Base-by-base conservation (phyloP, 2,329 filamentous ascomycete genomes). In the Penicillium sp. region DNA sequence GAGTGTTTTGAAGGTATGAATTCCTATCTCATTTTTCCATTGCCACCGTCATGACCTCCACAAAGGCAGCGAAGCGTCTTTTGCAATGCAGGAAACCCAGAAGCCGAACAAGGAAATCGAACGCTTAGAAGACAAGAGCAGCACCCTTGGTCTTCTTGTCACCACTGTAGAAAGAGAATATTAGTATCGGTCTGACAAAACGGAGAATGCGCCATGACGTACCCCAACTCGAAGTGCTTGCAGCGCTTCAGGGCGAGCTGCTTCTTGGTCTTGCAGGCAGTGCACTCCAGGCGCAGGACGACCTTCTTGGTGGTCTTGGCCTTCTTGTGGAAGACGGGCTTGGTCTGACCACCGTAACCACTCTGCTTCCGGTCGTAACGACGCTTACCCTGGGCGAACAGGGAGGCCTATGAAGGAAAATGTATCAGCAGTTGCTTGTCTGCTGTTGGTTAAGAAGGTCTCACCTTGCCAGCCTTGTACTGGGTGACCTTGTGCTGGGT, bases 121-220 rank as follows among this genome's bases (percentile, higher is more conserved):
- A 71, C 78, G 82, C 80, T 86, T 95, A 98, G 85, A 98, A 98
- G 72, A 98, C 93, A 73, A 98, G 86, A 78, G 93, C 93, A 71
- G 93, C 93, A 87, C 93, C 93, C 90, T 98, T 98, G 71, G 93
- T 98, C 89, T 98, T 98, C 91, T 98, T 98, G 87, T 98, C 93
- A 85, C 93, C 93, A 86, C 93, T 95, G 67, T 69, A 65, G 49
- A 59, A 54, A 58, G 45, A 54, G 61, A 58, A 55, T 43, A 69
- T 81, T 72, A 81, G 76, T 60, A 69, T 63, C 8, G n/a, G 29
- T 44, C 37, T 0, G 25, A 47, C 18, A 9, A 23, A 40, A 28
- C 33, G 13, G 46, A 51, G 28, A 33, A 12, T 37, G 5, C 31
- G 46, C 3, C 25, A 55, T 33, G 59, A 84, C 89, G 62, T 90